Base-by-base conservation (phyloP, 768 basidiomycete genomes). In the Boletus reticulatus region DNA sequence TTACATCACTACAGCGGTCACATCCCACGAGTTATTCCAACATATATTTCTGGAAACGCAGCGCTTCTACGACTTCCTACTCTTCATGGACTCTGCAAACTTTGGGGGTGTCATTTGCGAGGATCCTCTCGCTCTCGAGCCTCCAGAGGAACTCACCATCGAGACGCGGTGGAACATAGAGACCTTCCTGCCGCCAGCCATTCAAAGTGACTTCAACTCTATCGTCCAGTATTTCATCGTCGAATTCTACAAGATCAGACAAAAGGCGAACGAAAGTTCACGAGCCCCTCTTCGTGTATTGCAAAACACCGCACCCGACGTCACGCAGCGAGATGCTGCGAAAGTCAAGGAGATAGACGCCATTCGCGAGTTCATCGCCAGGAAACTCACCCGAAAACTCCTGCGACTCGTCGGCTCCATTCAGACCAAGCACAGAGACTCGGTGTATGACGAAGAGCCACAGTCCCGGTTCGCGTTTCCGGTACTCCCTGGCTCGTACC, bases 41-140 rank as follows among this genome's bases (percentile, higher is more conserved):
- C 93, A 97, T 57, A 79, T 98, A 29, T 88, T 88, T 67, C 81
- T 99, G 55, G 80, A 88, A 43, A 89, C 94, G 19, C 86, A 90
- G 27, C 82, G 88, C 6, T 97, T 89, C 74, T 99, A 95, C 75
- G 94, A 98, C 73, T 93, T 91, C 67, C 75, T 98, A 10, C 76
- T 98, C 27, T 96, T 92, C 80, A 94, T 98, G 94, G 97, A 99
- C 72, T 79, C 85, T 13, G 92, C 93, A 29, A 99, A 98, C 70
- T 84, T 88, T 67, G 92, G 89, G 17, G 94, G 92, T 2, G 80
- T 98, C 52, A 81, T 93, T n/a, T 94, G 91, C 65, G 83, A 88
- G 64, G 79, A 94, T 59, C 88, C 92, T 0, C 67, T 84, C 19
- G 87, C 88, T 6, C 66, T 84, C 24, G 85, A 89, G 37, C 78